These are phyloP conservation scores for Chenopodium album DNA, from an alignment of 148 eudicot species.

Conservation along the genomic window DNA sequence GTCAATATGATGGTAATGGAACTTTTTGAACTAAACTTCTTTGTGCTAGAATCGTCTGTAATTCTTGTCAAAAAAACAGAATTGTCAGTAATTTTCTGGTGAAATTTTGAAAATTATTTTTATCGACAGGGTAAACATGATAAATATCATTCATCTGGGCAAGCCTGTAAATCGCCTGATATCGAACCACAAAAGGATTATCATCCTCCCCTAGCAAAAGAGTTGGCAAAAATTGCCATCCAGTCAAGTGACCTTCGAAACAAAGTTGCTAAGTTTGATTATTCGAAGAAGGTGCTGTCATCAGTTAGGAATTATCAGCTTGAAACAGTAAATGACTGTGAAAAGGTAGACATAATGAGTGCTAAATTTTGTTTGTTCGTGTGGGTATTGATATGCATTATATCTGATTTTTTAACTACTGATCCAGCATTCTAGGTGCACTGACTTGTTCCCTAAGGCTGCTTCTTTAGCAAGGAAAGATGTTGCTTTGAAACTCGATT, in stretches of 20 bases:
- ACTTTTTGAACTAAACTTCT: neutral
- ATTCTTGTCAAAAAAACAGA: neutral
- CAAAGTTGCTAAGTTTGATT: slow-evolving; percentile 1
- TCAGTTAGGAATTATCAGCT: neutral
- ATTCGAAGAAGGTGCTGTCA: neutral
- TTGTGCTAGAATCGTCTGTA: neutral
- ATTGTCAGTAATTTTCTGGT: neutral
- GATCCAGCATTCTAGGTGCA: neutral
- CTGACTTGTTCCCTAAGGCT: slow-evolving; percentile 13
- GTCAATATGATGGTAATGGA: slow-evolving; percentile 18
- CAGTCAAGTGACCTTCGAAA: slow-evolving; percentile 2
- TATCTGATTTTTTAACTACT: neutral
- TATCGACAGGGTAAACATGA: slow-evolving; percentile 1
- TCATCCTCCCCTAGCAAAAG: neutral
- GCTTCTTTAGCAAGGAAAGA: slow-evolving; percentile 3
- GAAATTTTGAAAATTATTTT: slow-evolving; percentile 4
- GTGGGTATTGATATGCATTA: slow-evolving; percentile 7
- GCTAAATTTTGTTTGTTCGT: neutral
- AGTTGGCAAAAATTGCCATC: neutral
- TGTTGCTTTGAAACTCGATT: neutral
- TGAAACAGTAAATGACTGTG: neutral
- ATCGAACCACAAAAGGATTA: neutral
- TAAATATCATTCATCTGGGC: neutral
- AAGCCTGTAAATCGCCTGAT: slow-evolving; percentile 7
- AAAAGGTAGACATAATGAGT: slow-evolving; percentile 7